phyloP scores from a whole-genome alignment of 176 grass and related monocot species.

The Paspalum notatum region DNA sequence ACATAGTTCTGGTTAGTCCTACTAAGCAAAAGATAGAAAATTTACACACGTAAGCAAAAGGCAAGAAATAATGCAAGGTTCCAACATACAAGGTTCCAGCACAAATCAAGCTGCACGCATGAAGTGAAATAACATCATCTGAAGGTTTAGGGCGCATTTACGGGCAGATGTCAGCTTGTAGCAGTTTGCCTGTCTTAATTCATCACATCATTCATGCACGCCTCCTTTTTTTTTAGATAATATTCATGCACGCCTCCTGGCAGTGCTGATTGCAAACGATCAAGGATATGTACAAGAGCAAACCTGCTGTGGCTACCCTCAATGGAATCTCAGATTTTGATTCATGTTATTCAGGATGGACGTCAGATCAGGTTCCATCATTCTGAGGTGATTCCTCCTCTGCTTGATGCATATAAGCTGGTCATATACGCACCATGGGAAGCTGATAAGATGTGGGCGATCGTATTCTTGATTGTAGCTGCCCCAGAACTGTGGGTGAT shows the following conservation, averaged over 20 bases:
- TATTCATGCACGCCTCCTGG: constrained; percentile 34
- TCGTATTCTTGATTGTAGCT: constrained; percentile 61
- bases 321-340: constrained; percentile 24
- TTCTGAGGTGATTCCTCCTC: constrained; percentile 43
- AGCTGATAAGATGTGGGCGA: constrained; percentile 77
- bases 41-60: neutral
- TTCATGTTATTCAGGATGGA: constrained; percentile 41
- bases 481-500: constrained; percentile 67
- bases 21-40: neutral
- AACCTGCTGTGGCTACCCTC: constrained; percentile 5
- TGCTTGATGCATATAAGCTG: constrained; percentile 69
- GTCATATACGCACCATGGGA: constrained; percentile 87
- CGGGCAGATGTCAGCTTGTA: neutral
- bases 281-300: constrained; percentile 17
- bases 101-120: neutral
- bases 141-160: neutral
- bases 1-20: neutral
- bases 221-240: no score
- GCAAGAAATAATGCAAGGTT: neutral
- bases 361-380: constrained; percentile 34
- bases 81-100: neutral
- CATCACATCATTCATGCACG: constrained; percentile 24
- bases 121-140: neutral
- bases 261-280: constrained; percentile 32
- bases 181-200: neutral